phyloP scores from a whole-genome alignment of 441 rosid genomes.

The Pelargonium cotyledonis region DNA sequence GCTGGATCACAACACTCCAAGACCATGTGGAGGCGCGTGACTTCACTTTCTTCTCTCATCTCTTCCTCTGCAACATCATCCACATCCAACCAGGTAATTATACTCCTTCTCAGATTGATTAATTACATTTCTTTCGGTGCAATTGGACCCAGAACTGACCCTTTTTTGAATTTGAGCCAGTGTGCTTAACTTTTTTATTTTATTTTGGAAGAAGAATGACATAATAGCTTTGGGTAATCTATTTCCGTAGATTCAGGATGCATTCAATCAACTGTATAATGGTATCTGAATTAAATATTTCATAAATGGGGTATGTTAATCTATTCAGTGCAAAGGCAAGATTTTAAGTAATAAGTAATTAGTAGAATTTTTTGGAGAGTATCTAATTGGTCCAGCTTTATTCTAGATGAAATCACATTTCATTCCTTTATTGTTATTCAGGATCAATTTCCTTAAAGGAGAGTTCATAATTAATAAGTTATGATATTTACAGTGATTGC shows the following conservation, averaged over 20 bases:
- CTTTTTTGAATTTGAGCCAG: too few species aligned
- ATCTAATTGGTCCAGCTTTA: not conserved
- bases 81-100: conserved; percentile 32
- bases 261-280: not conserved
- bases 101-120: not conserved
- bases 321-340: not conserved
- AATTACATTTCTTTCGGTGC: not conserved
- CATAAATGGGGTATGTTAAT: not conserved
- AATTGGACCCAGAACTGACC: not conserved
- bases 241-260: not conserved
- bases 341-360: not conserved
- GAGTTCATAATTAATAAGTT: not conserved
- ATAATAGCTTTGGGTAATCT: not conserved
- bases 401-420: not conserved
- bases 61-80: conserved; percentile 37
- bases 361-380: not conserved
- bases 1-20: not conserved
- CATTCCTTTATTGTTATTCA: not conserved
- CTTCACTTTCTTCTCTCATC: conserved; percentile 44
- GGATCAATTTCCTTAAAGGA: not conserved
- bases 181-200: too few species aligned
- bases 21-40: conserved; percentile 65
- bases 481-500: not conserved
- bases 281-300: not conserved
- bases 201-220: too few species aligned